Conservation (phyloP, 2,329 filamentous ascomycete species). For the Talaromyces marneffei region DNA sequence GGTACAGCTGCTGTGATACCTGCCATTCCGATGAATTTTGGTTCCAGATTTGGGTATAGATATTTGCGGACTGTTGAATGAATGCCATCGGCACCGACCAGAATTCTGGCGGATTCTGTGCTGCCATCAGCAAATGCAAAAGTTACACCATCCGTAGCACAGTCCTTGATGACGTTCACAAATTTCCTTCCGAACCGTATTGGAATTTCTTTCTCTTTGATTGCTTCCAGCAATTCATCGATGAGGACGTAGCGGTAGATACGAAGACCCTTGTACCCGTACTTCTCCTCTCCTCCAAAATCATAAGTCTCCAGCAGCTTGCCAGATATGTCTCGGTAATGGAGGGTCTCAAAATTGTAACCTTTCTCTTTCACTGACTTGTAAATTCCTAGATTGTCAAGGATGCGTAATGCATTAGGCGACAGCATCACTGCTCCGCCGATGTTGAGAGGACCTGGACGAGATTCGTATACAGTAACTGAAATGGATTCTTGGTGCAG, state of each 20-base stretch:
- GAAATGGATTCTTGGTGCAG: constrained; percentile 14
- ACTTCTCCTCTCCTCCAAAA: constrained; percentile 2
- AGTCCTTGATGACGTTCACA: constrained; percentile 38
- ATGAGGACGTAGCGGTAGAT: constrained; percentile 4
- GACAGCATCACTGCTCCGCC: constrained; percentile 26
- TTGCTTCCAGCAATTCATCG: not conserved
- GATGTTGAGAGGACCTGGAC: constrained; percentile 25
- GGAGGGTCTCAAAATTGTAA: not conserved
- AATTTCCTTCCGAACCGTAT: constrained; percentile 49
- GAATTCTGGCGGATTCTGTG: constrained; percentile 34
- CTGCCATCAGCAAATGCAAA: constrained; percentile 47
- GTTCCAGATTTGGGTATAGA: constrained; percentile 45
- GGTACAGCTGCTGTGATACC: constrained; percentile 20
- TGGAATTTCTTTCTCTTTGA: constrained; percentile 27
- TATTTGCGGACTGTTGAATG: constrained; percentile 51
- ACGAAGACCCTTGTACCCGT: constrained; percentile 2
- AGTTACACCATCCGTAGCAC: constrained; percentile 32
- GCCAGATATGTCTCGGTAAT: not conserved
- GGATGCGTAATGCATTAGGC: constrained; percentile 27
- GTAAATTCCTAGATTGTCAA: constrained; percentile 21
- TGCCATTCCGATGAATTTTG: constrained; percentile 45
- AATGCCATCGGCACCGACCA: constrained; percentile 57
- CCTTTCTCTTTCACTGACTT: not conserved
- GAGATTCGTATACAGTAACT: constrained; percentile 26
- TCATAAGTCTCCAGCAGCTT: not conserved